phyloP scores from a whole-genome alignment of 768 basidiomycete genomes.

The Tricholoma flavovirens region DNA sequence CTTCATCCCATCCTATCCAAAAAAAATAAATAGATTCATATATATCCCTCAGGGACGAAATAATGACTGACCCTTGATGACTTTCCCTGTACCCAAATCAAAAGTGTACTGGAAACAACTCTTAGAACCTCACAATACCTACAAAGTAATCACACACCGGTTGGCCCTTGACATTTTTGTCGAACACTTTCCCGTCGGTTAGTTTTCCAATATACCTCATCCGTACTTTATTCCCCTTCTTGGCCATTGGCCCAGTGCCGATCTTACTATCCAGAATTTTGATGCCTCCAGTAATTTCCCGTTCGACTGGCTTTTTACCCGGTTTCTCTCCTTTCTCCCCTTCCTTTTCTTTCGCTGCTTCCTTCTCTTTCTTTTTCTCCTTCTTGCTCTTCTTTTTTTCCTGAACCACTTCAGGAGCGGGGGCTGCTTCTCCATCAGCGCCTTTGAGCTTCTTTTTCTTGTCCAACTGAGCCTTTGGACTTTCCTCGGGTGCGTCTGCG shows the following conservation, averaged over 20 bases:
- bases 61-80: slow-evolving; percentile 84
- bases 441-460: slow-evolving; percentile 79
- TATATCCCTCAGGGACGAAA: neutral
- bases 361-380: slow-evolving; percentile 26
- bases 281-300: slow-evolving; percentile 64
- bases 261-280: slow-evolving; percentile 70
- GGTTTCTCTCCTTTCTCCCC: slow-evolving; percentile 26
- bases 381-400: slow-evolving; percentile 26
- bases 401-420: slow-evolving; percentile 23
- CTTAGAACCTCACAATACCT: slow-evolving; percentile 1
- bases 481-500: slow-evolving; percentile 45
- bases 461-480: slow-evolving; percentile 40
- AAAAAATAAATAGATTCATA: neutral
- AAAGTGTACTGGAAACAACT: slow-evolving; percentile 54
- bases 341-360: slow-evolving; percentile 18
- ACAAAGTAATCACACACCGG: slow-evolving; percentile 49
- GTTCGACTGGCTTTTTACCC: slow-evolving; percentile 25
- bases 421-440: slow-evolving; percentile 35
- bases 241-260: slow-evolving; percentile 82
- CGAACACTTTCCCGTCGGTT: slow-evolving; percentile 67
- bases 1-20: slow-evolving; percentile 78
- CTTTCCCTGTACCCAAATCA: slow-evolving; percentile 79
- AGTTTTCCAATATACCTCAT: slow-evolving; percentile 96
- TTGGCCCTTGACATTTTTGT: slow-evolving; percentile 78
- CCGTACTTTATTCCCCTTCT: slow-evolving; percentile 73